These are phyloP conservation scores for Penicillium nucicola DNA, from an alignment of 495 filamentous ascomycete species.

Conservation along the genomic window DNA sequence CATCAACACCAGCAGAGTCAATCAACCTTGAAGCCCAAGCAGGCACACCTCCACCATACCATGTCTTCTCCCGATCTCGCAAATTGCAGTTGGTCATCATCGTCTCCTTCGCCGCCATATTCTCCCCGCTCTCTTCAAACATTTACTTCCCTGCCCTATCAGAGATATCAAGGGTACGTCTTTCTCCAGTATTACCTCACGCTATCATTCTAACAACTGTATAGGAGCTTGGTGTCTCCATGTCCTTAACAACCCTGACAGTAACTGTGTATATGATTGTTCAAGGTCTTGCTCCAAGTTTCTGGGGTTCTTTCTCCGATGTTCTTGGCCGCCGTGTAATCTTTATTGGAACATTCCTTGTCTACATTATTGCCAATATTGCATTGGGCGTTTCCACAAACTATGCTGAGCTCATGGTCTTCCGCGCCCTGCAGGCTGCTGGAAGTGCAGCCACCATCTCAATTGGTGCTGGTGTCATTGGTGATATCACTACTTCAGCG, in stretches of 20 bases:
- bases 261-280: constrained; percentile 45
- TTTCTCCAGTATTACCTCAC: too few species aligned
- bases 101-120: constrained; percentile 46
- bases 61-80: constrained; percentile 53
- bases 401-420: constrained; percentile 58
- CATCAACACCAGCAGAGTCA: constrained; percentile 16
- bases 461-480: constrained; percentile 42
- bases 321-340: constrained; percentile 36
- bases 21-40: constrained; percentile 23
- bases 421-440: constrained; percentile 62
- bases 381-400: constrained; percentile 60
- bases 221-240: constrained; percentile 26
- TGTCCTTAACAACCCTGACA: constrained; percentile 35
- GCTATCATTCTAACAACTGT: background rate
- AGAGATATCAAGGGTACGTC: constrained; percentile 28
- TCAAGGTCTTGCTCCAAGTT: constrained; percentile 43
- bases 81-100: constrained; percentile 64
- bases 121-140: constrained; percentile 70
- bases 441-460: constrained; percentile 55
- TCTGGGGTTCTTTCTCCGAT: constrained; percentile 46
- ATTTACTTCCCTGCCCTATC: constrained; percentile 75
- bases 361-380: constrained; percentile 54
- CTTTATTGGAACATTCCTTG: constrained; percentile 37
- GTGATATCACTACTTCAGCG: constrained; percentile 35
- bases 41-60: constrained; percentile 32